phyloP scores from a whole-genome alignment of 331 rosid genomes.

The Spiraea crenata region DNA sequence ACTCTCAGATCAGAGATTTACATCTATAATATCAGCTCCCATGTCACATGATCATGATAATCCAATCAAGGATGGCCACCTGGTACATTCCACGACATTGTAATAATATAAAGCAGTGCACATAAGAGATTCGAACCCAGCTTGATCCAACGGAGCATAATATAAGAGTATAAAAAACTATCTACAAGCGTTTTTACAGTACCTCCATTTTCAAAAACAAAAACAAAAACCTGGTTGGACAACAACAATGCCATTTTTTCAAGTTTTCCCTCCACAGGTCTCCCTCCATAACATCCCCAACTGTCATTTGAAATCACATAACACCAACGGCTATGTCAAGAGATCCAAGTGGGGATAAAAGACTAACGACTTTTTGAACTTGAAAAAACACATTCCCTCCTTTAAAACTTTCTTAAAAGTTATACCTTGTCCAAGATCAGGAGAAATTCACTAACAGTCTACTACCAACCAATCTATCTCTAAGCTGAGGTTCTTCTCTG shows the following conservation, averaged over 20 bases:
- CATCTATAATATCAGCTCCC: conserved; percentile 2
- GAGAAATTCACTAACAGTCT: conserved; percentile 45
- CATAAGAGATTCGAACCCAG: conserved; percentile 22
- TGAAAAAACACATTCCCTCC: conserved; percentile 26
- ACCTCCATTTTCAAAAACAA: not conserved
- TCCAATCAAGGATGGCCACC: conserved; percentile 16
- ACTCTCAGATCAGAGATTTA: conserved; percentile 10
- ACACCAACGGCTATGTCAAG: conserved; percentile 59
- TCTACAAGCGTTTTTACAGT: conserved; percentile 29
- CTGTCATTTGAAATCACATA: conserved; percentile 60
- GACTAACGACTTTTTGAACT: conserved; percentile 61
- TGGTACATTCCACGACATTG: not conserved
- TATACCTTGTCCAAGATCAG: conserved; percentile 46
- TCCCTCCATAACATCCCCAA: conserved; percentile 44
- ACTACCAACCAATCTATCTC: conserved; percentile 46
- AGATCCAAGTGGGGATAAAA: conserved; percentile 42
- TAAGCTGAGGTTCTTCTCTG: conserved; percentile 52
- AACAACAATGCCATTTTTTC: conserved; percentile 5
- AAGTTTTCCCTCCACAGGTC: conserved; percentile 8
- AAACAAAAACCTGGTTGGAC: conserved; percentile 11
- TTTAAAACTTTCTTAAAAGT: conserved; percentile 30
- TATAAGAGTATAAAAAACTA: conserved; percentile 1
- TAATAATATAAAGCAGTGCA: not conserved
- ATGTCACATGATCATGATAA: conserved; percentile 9
- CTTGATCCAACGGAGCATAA: conserved; percentile 20